Conservation (phyloP, 2,329 filamentous ascomycete species). For the Fusarium transvaalense region DNA sequence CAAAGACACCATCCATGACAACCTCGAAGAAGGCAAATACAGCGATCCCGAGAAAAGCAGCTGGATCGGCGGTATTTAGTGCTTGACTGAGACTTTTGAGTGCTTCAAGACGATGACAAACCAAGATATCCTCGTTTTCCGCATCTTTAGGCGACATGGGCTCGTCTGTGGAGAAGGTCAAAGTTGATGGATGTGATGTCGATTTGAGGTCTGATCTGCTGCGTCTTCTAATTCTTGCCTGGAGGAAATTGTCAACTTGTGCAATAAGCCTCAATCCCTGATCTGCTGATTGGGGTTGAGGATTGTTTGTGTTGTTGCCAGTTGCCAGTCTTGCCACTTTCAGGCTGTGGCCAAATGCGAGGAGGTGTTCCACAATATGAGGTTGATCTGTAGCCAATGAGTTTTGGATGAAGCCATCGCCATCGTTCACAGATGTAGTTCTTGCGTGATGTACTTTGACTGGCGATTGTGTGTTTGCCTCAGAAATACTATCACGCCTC, state of each 20-base stretch:
- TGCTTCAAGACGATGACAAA: constrained; percentile 50
- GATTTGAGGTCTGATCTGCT: not conserved
- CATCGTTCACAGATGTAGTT: not conserved
- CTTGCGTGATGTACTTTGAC: accelerated
- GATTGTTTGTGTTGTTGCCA: not conserved
- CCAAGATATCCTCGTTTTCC: constrained; percentile 10
- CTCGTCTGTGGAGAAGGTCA: not conserved
- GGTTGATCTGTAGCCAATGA: constrained; percentile 8
- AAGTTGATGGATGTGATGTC: not conserved
- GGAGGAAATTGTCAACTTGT: constrained; percentile 46
- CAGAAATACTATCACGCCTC: not conserved
- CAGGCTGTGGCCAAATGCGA: constrained; percentile 45
- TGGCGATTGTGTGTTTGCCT: not conserved
- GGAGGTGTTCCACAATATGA: constrained; percentile 31
- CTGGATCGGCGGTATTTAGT: constrained; percentile 55
- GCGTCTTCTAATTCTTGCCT: constrained; percentile 42
- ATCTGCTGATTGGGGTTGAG: constrained; percentile 5
- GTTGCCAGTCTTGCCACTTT: constrained; percentile 25
- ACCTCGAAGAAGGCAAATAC: constrained; percentile 61
- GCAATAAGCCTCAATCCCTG: constrained; percentile 44
- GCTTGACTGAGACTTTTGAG: constrained; percentile 55
- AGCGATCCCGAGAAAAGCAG: constrained; percentile 59
- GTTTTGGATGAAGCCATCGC: not conserved
- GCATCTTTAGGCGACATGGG: not conserved
- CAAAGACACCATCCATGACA: constrained; percentile 57